These are phyloP conservation scores for Citrus inodora DNA, from an alignment of 345 rosid species.

Conservation along the genomic window DNA sequence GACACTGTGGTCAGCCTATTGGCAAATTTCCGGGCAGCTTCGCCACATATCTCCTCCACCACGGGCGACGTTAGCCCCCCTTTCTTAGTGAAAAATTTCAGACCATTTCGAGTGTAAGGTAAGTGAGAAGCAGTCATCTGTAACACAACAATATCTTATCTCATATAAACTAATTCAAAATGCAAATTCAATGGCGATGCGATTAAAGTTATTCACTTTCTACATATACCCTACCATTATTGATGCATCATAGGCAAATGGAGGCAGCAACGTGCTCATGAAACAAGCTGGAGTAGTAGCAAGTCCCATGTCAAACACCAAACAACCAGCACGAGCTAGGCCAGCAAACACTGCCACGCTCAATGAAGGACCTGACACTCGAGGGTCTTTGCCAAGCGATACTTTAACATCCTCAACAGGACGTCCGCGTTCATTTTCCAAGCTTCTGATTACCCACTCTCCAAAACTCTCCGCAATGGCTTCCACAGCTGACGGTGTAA, in stretches of 20 bases:
- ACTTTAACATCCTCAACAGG: constrained; percentile 39
- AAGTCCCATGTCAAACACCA: constrained; percentile 78
- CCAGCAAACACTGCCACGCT: constrained; percentile 81
- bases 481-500: constrained; percentile 79
- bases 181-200: no score
- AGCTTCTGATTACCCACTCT: constrained; percentile 59
- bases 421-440: constrained; percentile 34
- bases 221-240: constrained; percentile 48
- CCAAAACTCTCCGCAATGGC: constrained; percentile 93
- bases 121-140: constrained; percentile 97
- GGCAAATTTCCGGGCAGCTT: constrained; percentile 71
- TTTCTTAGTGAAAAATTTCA: constrained; percentile 80
- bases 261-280: constrained; percentile 75
- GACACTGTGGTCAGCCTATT: constrained; percentile 66
- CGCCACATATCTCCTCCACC: constrained; percentile 78
- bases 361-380: constrained; percentile 57
- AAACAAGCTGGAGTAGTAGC: constrained; percentile 98
- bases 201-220: no score
- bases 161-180: neutral
- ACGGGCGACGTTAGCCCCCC: constrained; percentile 84
- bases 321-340: constrained; percentile 74
- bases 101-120: constrained; percentile 87
- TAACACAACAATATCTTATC: neutral
- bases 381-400: constrained; percentile 83
- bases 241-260: constrained; percentile 79